Conservation (phyloP, 441 rosid species). For the Adansonia gregorii region DNA sequence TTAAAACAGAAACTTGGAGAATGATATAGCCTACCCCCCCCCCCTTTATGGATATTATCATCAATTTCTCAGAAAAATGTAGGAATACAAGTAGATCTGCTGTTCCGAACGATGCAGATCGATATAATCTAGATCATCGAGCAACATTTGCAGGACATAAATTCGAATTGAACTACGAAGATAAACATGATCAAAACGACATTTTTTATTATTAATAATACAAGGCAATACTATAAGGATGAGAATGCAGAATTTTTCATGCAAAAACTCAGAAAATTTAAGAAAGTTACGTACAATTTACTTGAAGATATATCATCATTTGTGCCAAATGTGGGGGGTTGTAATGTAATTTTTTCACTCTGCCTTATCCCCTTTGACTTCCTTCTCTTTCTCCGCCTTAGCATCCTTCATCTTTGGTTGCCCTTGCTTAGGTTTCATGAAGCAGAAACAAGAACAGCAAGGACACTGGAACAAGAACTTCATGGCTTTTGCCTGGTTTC, state of each 20-base stretch:
- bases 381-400: slow-evolving; percentile 34
- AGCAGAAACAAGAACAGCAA: slow-evolving; percentile 94
- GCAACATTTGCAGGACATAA: not conserved
- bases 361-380: slow-evolving; percentile 30
- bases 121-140: not conserved
- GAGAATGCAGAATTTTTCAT: slow-evolving; percentile 10
- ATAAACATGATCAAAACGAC: not conserved
- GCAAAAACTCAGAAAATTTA: slow-evolving; percentile 10
- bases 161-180: not conserved
- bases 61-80: not conserved
- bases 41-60: not conserved
- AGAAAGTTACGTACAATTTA: slow-evolving; percentile 19
- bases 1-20: not conserved
- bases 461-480: slow-evolving; percentile 98
- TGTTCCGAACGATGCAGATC: not conserved
- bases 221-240: not conserved
- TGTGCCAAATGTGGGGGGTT: not conserved
- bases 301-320: not conserved
- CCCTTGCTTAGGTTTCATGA: slow-evolving; percentile 79
- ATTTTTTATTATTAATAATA: not conserved
- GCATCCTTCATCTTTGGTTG: slow-evolving; percentile 58
- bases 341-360: slow-evolving; percentile 12
- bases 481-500: slow-evolving; percentile 42
- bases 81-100: slow-evolving; percentile 10
- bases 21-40: not conserved